These are phyloP conservation scores for Chrysanthemum lavandulifolium DNA, from an alignment of 129 eudicot genomes.

Conservation along the genomic window DNA sequence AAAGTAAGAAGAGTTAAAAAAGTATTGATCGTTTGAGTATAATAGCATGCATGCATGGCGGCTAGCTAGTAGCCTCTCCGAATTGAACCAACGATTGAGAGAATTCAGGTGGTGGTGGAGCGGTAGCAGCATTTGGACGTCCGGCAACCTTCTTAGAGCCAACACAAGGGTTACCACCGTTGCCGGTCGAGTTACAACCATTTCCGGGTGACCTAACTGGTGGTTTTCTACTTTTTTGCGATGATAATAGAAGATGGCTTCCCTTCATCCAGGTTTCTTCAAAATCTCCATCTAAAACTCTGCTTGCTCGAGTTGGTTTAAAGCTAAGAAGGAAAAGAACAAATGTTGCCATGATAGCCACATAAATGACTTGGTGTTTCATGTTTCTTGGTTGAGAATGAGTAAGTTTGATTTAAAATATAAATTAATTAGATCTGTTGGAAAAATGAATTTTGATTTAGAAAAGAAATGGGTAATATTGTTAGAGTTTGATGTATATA, in stretches of 20 bases:
- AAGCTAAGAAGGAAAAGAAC: constrained; percentile 13
- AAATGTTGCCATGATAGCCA: constrained; percentile 3
- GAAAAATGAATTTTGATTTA: neutral
- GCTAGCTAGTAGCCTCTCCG: too few species aligned
- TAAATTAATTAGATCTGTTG: too few species aligned
- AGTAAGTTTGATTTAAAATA: neutral
- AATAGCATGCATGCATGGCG: too few species aligned
- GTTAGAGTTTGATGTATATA: neutral
- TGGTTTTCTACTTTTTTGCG: constrained; percentile 1
- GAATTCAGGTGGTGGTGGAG: too few species aligned
- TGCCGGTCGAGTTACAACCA: too few species aligned
- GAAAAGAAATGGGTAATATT: neutral
- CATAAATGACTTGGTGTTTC: neutral
- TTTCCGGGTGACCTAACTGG: too few species aligned
- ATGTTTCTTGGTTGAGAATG: neutral
- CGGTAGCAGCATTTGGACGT: too few species aligned
- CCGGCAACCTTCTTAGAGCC: too few species aligned
- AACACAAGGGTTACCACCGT: too few species aligned
- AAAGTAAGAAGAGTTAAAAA: too few species aligned
- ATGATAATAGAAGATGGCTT: constrained; percentile 23
- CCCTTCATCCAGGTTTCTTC: constrained; percentile 28
- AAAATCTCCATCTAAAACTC: constrained; percentile 35
- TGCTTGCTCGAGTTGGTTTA: constrained; percentile 22
- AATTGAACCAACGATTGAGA: too few species aligned
- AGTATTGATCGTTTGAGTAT: too few species aligned